Evolutionary conservation across 1,139 yeast species (phyloP).

Genomic region (Citeromyces siamensis): DNA sequence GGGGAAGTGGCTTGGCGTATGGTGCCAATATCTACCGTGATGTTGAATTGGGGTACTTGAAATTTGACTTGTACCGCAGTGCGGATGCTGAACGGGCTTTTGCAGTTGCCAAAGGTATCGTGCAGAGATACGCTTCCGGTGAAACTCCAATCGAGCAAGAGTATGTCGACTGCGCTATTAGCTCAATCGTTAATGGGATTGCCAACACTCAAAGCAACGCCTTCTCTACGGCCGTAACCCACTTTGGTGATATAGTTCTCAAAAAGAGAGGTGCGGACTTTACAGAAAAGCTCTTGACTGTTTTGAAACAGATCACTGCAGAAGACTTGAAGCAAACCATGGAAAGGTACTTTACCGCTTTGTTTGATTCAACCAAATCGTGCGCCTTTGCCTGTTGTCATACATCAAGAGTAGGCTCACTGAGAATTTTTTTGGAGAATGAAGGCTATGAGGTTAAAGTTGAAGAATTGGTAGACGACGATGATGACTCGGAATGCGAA

Average conservation of each 20-base stretch:
- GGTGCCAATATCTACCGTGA: constrained; percentile 58
- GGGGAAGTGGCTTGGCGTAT: constrained; percentile 94
- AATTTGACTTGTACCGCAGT: constrained; percentile 67
- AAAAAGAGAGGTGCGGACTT: constrained; percentile 61
- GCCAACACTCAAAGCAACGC: constrained; percentile 55
- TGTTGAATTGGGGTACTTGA: constrained; percentile 56
- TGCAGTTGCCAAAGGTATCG: constrained; percentile 52
- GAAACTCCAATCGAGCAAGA: constrained; percentile 38
- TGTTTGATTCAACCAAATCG: constrained; percentile 47
- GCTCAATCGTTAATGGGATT: constrained; percentile 58
- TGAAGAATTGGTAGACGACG: constrained; percentile 23
- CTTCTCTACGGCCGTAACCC: constrained; percentile 51
- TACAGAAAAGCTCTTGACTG: constrained; percentile 29
- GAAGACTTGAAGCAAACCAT: constrained; percentile 46
- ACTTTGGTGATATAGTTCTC: constrained; percentile 54
- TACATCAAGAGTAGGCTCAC: constrained; percentile 41
- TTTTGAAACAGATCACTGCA: constrained; percentile 36
- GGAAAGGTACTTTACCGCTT: constrained; percentile 43
- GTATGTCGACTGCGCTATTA: constrained; percentile 58
- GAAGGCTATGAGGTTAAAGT: constrained; percentile 51
- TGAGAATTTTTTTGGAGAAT: constrained; percentile 31
- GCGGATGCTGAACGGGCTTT: constrained; percentile 72
- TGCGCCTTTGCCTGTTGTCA: constrained; percentile 65
- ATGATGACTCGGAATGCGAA: constrained; percentile 11
- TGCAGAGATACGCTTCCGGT: constrained; percentile 49